These are phyloP conservation scores for Nicotiana rustica DNA, from an alignment of 305 asterid species.

Conservation along the genomic window DNA sequence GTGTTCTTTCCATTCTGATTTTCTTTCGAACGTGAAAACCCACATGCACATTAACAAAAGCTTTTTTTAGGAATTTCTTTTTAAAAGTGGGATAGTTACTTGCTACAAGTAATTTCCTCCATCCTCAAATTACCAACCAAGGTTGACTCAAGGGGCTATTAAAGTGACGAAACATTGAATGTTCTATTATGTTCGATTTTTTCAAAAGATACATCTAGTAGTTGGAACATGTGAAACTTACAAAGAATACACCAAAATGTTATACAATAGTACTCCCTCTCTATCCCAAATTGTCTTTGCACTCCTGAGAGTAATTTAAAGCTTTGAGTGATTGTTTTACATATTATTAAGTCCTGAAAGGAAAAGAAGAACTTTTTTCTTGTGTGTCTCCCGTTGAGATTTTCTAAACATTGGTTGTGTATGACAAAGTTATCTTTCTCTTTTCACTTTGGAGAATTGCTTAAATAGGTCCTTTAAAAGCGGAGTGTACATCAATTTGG, in stretches of 20 bases:
- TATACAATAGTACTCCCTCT: background rate
- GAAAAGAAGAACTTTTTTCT: slow-evolving; percentile 13
- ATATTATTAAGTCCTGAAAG: background rate
- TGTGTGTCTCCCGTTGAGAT: background rate
- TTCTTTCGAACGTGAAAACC: background rate
- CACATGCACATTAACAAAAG: background rate
- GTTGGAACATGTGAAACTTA: slow-evolving; percentile 25
- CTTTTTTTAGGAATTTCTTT: background rate
- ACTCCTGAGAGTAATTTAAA: slow-evolving; percentile 24
- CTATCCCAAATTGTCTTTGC: slow-evolving; percentile 13
- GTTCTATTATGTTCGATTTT: background rate
- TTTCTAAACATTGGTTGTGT: background rate
- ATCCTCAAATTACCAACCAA: slow-evolving; percentile 23
- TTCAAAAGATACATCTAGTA: background rate
- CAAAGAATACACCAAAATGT: background rate
- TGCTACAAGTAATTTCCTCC: background rate
- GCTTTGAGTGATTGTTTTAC: background rate
- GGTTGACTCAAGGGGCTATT: background rate
- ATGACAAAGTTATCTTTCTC: background rate
- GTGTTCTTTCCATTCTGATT: slow-evolving; percentile 23
- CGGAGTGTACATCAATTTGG: background rate
- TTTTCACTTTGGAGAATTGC: slow-evolving; percentile 25
- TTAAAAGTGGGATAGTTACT: slow-evolving; percentile 10
- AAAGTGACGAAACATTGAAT: slow-evolving; percentile 23
- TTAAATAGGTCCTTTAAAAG: background rate